Evolutionary conservation across 2,329 filamentous ascomycete species (phyloP).

Genomic region (Epichloe scottii): DNA sequence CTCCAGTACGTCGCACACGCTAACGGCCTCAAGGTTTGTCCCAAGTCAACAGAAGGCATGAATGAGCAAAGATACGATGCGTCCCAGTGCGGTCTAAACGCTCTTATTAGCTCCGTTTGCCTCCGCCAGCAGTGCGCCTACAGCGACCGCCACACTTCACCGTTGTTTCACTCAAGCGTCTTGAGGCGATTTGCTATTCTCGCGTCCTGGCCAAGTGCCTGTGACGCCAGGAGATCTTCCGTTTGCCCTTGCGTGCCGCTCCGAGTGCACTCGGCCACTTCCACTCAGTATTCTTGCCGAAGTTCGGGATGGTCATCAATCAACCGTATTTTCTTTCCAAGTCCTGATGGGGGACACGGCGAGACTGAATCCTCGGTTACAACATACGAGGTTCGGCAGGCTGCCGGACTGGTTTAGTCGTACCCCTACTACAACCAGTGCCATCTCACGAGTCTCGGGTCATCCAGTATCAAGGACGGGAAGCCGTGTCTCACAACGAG

Average conservation of each 20-base stretch:
- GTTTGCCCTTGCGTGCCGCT: constrained; percentile 2
- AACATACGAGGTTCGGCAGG: no score
- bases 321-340: no score
- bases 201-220: neutral
- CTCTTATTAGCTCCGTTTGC: no score
- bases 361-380: no score
- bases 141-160: neutral
- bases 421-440: neutral
- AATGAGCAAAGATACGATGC: no score
- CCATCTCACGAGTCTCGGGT: neutral
- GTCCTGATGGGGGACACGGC: no score
- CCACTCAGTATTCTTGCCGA: no score
- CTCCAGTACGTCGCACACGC: neutral
- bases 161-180: neutral
- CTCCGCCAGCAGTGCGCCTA: neutral
- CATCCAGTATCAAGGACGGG: neutral
- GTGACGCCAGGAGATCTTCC: neutral
- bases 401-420: no score
- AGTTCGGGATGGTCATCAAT: no score
- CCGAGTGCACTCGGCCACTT: neutral
- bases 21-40: neutral
- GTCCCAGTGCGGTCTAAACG: no score
- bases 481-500: neutral
- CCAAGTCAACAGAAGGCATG: no score
- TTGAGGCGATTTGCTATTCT: no score